These are phyloP conservation scores for Balakata baccata DNA, from an alignment of 345 rosid species.

Conservation along the genomic window DNA sequence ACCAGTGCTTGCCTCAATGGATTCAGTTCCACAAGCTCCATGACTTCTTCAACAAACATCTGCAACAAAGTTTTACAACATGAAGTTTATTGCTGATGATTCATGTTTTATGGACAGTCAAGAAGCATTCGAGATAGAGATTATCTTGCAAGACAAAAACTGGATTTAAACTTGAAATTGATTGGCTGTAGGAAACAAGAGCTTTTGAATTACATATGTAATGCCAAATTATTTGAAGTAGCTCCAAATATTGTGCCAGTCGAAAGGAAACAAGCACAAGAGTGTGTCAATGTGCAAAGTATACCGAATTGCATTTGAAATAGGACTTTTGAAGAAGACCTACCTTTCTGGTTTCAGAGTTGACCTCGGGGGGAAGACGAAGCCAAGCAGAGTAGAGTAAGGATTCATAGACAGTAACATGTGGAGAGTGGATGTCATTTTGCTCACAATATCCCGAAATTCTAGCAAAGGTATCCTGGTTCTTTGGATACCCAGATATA, in stretches of 20 bases:
- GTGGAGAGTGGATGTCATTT: slow-evolving; percentile 77
- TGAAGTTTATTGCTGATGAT: too few relatives aligned
- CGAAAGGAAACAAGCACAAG: background rate
- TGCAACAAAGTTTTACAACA: background rate
- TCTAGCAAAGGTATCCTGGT: slow-evolving; percentile 79
- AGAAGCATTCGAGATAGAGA: background rate
- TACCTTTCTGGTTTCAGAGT: slow-evolving; percentile 52
- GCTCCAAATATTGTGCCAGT: background rate
- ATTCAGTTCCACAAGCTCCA: slow-evolving; percentile 82
- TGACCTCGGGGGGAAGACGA: slow-evolving; percentile 49
- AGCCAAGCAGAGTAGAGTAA: slow-evolving; percentile 77
- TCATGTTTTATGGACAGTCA: too few relatives aligned
- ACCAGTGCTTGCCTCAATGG: slow-evolving; percentile 60
- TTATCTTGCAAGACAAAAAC: background rate
- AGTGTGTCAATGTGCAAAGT: background rate
- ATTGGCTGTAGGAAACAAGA: background rate
- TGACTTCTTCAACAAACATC: slow-evolving; percentile 63
- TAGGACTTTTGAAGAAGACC: background rate
- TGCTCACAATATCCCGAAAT: slow-evolving; percentile 81
- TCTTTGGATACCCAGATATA: slow-evolving; percentile 71
- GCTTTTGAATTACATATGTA: background rate
- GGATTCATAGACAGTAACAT: slow-evolving; percentile 72
- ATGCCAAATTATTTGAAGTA: background rate
- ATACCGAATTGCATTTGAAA: background rate
- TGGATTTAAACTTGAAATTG: background rate